Conservation (phyloP, 768 basidiomycete genomes). For the Pisolithus tinctorius region DNA sequence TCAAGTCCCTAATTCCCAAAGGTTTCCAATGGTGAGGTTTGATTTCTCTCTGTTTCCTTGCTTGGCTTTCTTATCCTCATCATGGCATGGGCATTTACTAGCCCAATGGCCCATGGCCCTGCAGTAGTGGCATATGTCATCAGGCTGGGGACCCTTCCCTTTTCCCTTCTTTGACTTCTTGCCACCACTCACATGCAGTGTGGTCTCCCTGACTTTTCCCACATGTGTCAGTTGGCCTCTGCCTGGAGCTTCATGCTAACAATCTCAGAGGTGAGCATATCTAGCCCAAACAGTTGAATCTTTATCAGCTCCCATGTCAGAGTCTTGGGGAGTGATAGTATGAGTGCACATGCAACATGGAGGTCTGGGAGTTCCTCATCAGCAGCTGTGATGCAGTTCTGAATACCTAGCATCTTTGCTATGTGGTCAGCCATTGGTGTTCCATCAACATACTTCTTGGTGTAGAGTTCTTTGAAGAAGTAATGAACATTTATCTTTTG, state of each 20-base stretch:
- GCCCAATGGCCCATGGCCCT: conserved; percentile 13
- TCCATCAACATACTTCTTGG: conserved; percentile 5
- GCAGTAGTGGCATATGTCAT: not conserved
- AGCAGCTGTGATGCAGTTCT: conserved; percentile 5
- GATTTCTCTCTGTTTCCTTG: not conserved
- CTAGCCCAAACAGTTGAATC: not conserved
- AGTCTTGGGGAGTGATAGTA: conserved; percentile 2
- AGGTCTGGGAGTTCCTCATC: conserved; percentile 4
- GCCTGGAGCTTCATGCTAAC: conserved; percentile 3
- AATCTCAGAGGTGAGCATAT: not conserved
- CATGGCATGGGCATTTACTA: conserved; percentile 8
- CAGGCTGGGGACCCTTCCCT: not conserved
- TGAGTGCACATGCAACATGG: not conserved
- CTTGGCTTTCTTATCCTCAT: conserved; percentile 3
- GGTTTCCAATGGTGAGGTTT: not conserved
- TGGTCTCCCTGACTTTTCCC: conserved; percentile 1
- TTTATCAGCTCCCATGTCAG: conserved; percentile 2
- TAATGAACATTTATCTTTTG: conserved; percentile 11
- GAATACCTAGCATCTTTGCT: conserved; percentile 7
- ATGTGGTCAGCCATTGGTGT: conserved; percentile 7
- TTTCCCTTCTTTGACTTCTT: not conserved
- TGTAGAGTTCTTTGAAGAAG: conserved; percentile 9
- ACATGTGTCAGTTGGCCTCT: not conserved
- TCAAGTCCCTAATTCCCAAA: not conserved
- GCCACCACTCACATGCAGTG: not conserved